phyloP scores from a whole-genome alignment of 2,329 filamentous ascomycete genomes.

The Cladosporium sp. region DNA sequence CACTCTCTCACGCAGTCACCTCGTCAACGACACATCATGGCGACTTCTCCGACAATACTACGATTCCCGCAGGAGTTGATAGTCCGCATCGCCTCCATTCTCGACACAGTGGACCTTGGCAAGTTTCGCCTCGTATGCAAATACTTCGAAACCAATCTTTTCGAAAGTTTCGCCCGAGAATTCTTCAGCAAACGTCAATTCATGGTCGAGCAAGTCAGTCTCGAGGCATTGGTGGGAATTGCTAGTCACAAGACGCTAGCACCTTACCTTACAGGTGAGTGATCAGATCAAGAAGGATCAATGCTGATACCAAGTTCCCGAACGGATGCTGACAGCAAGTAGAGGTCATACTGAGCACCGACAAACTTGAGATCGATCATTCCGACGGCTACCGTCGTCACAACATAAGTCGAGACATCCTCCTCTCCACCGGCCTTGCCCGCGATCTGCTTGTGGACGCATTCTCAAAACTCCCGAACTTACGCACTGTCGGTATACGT shows the following conservation, averaged over 20 bases:
- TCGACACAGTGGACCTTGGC: slow-evolving; percentile 55
- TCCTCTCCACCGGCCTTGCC: slow-evolving; percentile 44
- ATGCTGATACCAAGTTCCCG: no score
- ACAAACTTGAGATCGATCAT: no score
- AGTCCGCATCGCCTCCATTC: slow-evolving; percentile 48
- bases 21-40: slow-evolving; percentile 3
- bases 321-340: background rate
- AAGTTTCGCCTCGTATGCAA: slow-evolving; percentile 54
- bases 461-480: slow-evolving; percentile 51
- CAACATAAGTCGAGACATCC: slow-evolving; percentile 19
- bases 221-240: slow-evolving; percentile 48
- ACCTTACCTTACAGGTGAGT: slow-evolving; percentile 42
- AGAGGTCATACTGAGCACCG: slow-evolving; percentile 7
- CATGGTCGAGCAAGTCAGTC: slow-evolving; percentile 56
- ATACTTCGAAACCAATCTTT: slow-evolving; percentile 50
- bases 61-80: slow-evolving; percentile 55
- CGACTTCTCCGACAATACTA: slow-evolving; percentile 27
- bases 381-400: background rate
- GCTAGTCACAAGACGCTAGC: slow-evolving; percentile 36
- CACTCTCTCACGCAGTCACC: no score
- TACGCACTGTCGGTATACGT: slow-evolving; percentile 55
- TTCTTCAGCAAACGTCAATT: slow-evolving; percentile 66
- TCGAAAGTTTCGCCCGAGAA: slow-evolving; percentile 54
- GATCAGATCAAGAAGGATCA: slow-evolving; percentile 12
- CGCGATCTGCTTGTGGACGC: slow-evolving; percentile 54